phyloP scores from a whole-genome alignment of 2,329 filamentous ascomycete genomes.

The Calonectria pauciramosa region DNA sequence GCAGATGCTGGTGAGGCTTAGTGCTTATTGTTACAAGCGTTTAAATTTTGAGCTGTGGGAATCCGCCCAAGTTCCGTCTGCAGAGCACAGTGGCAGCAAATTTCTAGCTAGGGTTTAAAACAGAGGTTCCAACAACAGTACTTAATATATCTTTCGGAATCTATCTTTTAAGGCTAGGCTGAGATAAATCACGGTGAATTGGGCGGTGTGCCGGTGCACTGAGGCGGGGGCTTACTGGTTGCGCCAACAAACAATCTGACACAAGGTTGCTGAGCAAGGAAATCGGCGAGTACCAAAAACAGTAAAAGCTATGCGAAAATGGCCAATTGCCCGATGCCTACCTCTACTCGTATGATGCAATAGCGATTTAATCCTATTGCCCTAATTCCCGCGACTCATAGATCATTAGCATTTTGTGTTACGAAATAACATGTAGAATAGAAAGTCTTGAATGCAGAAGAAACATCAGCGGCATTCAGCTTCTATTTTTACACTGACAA shows the following conservation, averaged over 20 bases:
- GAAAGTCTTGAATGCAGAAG: not conserved
- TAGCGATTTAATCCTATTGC: not conserved
- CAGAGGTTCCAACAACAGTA: not conserved
- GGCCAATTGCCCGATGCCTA: not conserved
- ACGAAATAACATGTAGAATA: not conserved
- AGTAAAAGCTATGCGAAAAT: not conserved
- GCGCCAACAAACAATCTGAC: not conserved
- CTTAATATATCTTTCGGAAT: not conserved
- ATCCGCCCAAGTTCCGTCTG: not conserved
- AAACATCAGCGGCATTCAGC: not conserved
- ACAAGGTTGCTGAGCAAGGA: not conserved
- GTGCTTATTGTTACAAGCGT: not conserved
- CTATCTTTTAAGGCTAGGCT: not conserved
- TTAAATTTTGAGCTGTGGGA: not conserved
- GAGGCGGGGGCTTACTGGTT: not conserved
- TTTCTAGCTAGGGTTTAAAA: not conserved
- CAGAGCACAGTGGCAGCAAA: not conserved
- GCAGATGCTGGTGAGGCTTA: not conserved
- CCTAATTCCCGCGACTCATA: not conserved
- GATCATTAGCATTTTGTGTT: not conserved
- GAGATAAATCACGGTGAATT: not conserved
- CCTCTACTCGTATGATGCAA: not conserved
- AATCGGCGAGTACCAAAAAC: not conserved
- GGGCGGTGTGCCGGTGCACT: not conserved
- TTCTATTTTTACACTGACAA: not conserved